Evolutionary conservation across 208 protist genomes (phyloP).

Genomic region (Trichomonas vaginalis): DNA sequence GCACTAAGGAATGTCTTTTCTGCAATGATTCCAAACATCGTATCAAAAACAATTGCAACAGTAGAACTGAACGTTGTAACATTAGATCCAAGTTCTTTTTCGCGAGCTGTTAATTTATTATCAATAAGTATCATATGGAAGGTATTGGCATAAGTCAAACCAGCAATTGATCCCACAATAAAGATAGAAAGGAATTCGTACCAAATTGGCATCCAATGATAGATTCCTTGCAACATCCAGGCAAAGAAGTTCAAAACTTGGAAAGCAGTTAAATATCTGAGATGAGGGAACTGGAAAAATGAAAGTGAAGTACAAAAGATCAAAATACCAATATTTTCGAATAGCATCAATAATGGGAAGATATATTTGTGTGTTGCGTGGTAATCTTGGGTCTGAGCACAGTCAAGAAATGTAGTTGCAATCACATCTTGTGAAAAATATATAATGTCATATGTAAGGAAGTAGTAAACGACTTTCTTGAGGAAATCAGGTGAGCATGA

Average conservation of each 20-base stretch:
- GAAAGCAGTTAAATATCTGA: background rate
- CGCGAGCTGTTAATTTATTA: background rate
- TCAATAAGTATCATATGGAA: background rate
- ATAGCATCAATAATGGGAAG: background rate
- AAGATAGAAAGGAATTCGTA: background rate
- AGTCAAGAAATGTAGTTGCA: background rate
- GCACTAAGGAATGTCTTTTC: background rate
- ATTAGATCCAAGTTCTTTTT: background rate
- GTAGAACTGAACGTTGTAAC: background rate
- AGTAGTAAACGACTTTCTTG: background rate
- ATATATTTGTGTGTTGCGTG: background rate
- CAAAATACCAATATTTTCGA: background rate
- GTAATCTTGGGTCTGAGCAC: background rate
- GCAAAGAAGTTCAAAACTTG: background rate
- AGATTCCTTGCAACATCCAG: background rate
- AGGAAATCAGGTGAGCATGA: background rate
- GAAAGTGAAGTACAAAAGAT: background rate
- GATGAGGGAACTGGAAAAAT: background rate
- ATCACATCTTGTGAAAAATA: background rate
- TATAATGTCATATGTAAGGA: background rate
- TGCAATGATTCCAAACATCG: background rate
- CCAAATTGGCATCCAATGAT: background rate
- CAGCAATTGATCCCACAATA: background rate
- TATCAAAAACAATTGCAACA: background rate
- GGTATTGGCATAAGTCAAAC: background rate